Conservation (phyloP, 148 eudicot species). For the Fagopyrum homotropicum region DNA sequence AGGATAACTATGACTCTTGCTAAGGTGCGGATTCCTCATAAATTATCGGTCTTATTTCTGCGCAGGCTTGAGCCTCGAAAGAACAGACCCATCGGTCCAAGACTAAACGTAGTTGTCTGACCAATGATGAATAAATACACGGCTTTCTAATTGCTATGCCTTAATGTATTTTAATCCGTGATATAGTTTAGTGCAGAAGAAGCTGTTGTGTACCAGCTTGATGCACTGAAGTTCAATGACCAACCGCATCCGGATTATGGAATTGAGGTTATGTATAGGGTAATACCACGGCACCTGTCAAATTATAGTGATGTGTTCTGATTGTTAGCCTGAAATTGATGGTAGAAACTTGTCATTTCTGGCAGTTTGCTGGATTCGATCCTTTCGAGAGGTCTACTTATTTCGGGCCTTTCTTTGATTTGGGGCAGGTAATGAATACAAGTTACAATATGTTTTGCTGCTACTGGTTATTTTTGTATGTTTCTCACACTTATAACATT, state of each 20-base stretch:
- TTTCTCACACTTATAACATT: not conserved
- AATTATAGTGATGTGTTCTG: not conserved
- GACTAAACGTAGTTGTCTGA: slow-evolving; percentile 53
- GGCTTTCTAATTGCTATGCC: slow-evolving; percentile 1
- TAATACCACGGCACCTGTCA: slow-evolving; percentile 19
- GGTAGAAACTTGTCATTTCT: slow-evolving; percentile 8
- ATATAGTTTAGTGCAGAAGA: slow-evolving; percentile 95
- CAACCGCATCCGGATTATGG: slow-evolving; percentile 92
- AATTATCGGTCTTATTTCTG: not conserved
- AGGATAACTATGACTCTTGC: no score
- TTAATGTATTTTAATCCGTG: slow-evolving; percentile 21
- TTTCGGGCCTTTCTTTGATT: slow-evolving; percentile 91
- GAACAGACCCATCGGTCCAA: slow-evolving; percentile 84
- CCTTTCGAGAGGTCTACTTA: slow-evolving; percentile 96
- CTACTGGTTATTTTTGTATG: not conserved
- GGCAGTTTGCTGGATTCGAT: slow-evolving; percentile 96
- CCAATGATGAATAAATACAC: not conserved
- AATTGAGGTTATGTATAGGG: slow-evolving; percentile 95
- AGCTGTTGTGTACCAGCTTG: slow-evolving; percentile 80
- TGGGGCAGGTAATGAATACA: slow-evolving; percentile 63
- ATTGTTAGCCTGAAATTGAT: not conserved
- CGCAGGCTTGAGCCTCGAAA: slow-evolving; percentile 86
- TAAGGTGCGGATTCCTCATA: not conserved
- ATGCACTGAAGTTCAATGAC: slow-evolving; percentile 88
- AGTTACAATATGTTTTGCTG: not conserved